Percentiles rank a stretch among this genome's conserved stretches.
Conservation (phyloP, 768 basidiomycete species). For the Asterophora parasitica region DNA sequence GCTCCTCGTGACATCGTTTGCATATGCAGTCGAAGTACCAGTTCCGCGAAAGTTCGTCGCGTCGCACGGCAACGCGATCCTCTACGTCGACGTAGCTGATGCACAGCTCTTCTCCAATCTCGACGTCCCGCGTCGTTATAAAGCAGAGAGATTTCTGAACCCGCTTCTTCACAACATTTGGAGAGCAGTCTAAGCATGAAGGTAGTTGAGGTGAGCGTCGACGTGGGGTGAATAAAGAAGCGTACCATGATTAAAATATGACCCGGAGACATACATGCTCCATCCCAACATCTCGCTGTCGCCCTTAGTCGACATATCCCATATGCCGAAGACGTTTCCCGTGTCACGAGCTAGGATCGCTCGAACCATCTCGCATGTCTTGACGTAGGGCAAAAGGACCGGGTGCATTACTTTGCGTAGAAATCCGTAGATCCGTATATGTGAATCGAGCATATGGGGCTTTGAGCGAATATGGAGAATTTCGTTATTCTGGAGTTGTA, state of each 20-base stretch:
- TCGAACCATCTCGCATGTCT: conserved; percentile 42
- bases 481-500: conserved; percentile 57
- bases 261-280: conserved; percentile 55
- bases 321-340: conserved; percentile 67
- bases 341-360: conserved; percentile 53
- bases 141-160: conserved; percentile 43
- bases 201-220: neutral
- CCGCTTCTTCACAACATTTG: conserved; percentile 46
- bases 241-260: conserved; percentile 68
- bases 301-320: conserved; percentile 45
- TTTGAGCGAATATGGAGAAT: conserved; percentile 38
- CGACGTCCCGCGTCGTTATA: conserved; percentile 37
- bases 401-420: conserved; percentile 33
- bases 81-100: conserved; percentile 49
- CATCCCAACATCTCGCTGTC: conserved; percentile 63
- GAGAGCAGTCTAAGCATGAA: conserved; percentile 40
- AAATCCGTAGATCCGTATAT: conserved; percentile 52
- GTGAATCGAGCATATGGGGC: conserved; percentile 47
- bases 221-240: conserved; percentile 1
- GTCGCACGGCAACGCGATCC: conserved; percentile 32
- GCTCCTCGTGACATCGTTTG: conserved; percentile 35
- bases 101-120: conserved; percentile 50
- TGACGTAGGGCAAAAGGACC: conserved; percentile 28
- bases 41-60: conserved; percentile 35
- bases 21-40: conserved; percentile 59